A percentile compares a stretch with the other conserved stretches of the same genome.
Conservation (phyloP, 352 stramenopile species). For the Elongisporangium anandrum region DNA sequence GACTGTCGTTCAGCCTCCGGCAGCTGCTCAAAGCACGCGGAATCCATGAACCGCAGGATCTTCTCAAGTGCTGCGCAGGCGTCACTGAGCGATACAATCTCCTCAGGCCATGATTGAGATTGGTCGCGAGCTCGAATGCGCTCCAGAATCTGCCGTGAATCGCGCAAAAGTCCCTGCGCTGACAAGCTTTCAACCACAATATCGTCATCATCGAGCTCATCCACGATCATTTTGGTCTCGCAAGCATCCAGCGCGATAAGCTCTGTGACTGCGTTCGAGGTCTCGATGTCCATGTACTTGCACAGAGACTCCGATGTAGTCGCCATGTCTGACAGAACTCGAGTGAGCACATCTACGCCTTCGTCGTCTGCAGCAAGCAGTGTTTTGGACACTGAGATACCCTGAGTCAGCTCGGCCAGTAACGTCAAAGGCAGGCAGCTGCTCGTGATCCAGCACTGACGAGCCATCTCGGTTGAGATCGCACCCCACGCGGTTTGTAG, state of each 20-base stretch:
- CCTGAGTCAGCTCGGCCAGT: slow-evolving; percentile 12
- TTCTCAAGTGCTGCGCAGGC: slow-evolving; percentile 32
- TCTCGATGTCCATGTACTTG: not conserved
- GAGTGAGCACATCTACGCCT: not conserved
- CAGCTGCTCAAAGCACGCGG: slow-evolving; percentile 13
- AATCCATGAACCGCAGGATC: slow-evolving; percentile 42
- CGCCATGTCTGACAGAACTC: not conserved
- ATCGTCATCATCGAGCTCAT: slow-evolving; percentile 50
- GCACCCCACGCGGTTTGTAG: slow-evolving; percentile 43
- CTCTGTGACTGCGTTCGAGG: slow-evolving; percentile 10
- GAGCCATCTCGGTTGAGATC: slow-evolving; percentile 22
- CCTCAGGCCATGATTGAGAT: not conserved
- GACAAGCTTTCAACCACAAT: slow-evolving; percentile 61
- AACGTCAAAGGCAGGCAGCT: slow-evolving; percentile 27
- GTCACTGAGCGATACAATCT: slow-evolving; percentile 29
- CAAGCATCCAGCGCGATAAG: slow-evolving; percentile 38
- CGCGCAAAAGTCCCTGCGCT: slow-evolving; percentile 43
- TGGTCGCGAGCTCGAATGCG: slow-evolving; percentile 4
- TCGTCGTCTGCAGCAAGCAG: not conserved
- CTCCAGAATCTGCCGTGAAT: slow-evolving; percentile 24
- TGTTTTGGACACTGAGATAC: not conserved
- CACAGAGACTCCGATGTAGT: not conserved
- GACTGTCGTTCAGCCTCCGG: slow-evolving; percentile 31
- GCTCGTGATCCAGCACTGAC: slow-evolving; percentile 32
- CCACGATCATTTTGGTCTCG: slow-evolving; percentile 10